phyloP scores from a whole-genome alignment of 2,329 filamentous ascomycete genomes.

The Colletotrichum karsti region DNA sequence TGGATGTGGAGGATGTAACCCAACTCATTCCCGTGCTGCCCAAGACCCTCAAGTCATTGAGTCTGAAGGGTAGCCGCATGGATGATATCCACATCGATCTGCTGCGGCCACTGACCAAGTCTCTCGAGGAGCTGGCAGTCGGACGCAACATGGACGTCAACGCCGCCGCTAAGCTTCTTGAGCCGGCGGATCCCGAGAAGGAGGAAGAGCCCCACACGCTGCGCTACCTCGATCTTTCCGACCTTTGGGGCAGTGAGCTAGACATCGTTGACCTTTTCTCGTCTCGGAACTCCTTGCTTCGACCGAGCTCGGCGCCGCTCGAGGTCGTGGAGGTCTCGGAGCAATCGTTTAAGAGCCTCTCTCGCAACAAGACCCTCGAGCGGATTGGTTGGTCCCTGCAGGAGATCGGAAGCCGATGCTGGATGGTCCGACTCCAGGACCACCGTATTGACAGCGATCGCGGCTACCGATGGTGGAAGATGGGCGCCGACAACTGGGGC shows the following conservation, averaged over 20 bases:
- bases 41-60: conserved; percentile 74
- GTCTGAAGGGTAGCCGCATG: conserved; percentile 79
- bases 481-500: conserved; percentile 85
- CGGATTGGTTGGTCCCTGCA: conserved; percentile 75
- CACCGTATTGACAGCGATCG: conserved; percentile 58
- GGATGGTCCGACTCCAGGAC: conserved; percentile 69
- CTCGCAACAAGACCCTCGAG: conserved; percentile 68
- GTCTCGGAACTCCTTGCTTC: conserved; percentile 62
- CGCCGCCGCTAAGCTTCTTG: conserved; percentile 74
- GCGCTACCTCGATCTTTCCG: conserved; percentile 80
- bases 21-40: conserved; percentile 73
- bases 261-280: conserved; percentile 63
- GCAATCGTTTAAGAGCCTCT: conserved; percentile 71
- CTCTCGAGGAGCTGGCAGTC: conserved; percentile 80
- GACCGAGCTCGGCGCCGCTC: conserved; percentile 69
- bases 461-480: conserved; percentile 77
- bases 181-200: conserved; percentile 50
- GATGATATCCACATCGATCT: conserved; percentile 68
- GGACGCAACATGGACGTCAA: conserved; percentile 72
- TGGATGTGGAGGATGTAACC: conserved; percentile 72
- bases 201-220: conserved; percentile 63
- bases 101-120: conserved; percentile 72
- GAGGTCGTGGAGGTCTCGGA: conserved; percentile 80
- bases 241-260: conserved; percentile 71
- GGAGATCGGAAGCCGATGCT: conserved; percentile 71